phyloP scores from a whole-genome alignment of 2,329 filamentous ascomycete species.

The Stagonosporopsis rhizophila region DNA sequence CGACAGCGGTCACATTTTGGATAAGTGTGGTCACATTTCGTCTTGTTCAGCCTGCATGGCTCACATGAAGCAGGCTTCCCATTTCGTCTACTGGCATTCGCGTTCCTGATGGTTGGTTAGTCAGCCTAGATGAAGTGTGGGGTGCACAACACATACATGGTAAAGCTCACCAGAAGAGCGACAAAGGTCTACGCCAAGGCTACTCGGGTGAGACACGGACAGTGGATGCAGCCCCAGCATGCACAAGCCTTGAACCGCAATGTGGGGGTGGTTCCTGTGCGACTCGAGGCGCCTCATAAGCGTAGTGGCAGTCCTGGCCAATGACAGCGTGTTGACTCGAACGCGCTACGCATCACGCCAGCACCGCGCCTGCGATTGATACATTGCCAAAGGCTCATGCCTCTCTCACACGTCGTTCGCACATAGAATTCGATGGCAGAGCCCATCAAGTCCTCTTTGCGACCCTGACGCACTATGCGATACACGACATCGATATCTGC shows the following conservation, averaged over 20 bases:
- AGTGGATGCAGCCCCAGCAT: not conserved
- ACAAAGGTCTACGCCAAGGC: conserved; percentile 1
- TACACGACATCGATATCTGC: not conserved
- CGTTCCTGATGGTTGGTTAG: conserved; percentile 26
- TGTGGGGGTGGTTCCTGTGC: conserved; percentile 1
- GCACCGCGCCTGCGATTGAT: not conserved
- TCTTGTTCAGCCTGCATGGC: conserved; percentile 45
- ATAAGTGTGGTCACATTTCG: conserved; percentile 41
- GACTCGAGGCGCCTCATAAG: conserved; percentile 6
- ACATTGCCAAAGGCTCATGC: not conserved
- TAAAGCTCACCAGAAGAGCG: not conserved
- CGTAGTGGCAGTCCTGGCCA: not conserved
- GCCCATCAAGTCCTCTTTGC: not conserved
- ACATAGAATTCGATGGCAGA: not conserved
- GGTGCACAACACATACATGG: conserved; percentile 16
- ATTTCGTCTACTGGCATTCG: conserved; percentile 39
- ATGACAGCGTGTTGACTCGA: conserved; percentile 5
- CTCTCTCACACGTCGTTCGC: not conserved
- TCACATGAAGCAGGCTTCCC: conserved; percentile 45
- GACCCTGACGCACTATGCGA: conserved; percentile 11
- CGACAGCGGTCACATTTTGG: conserved; percentile 45
- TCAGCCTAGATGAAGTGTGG: conserved; percentile 14
- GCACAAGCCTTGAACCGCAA: conserved; percentile 8
- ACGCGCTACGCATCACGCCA: conserved; percentile 12
- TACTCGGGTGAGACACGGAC: not conserved